These are phyloP conservation scores for Colletotrichum camelliae DNA, from an alignment of 2,329 filamentous ascomycete species.

Conservation along the genomic window DNA sequence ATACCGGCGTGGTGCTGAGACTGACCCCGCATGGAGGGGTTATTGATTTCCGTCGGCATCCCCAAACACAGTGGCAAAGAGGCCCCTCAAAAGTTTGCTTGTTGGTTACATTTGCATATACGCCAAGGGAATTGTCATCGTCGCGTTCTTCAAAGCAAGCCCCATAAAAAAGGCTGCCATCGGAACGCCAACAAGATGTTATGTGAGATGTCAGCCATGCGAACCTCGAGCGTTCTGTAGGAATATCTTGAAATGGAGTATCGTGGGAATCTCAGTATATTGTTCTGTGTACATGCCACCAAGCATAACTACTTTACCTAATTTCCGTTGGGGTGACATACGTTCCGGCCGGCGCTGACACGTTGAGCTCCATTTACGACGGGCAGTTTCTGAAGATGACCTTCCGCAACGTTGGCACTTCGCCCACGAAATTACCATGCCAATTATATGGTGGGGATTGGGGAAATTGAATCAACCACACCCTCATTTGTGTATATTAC, in stretches of 20 bases:
- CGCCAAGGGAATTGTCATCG: background rate
- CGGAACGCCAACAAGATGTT: background rate
- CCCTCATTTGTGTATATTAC: background rate
- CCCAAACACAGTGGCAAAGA: background rate
- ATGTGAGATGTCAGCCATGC: background rate
- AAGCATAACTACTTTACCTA: background rate
- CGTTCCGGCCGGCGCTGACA: background rate
- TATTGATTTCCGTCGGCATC: background rate
- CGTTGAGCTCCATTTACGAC: background rate
- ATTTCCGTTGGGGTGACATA: background rate
- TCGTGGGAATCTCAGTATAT: fast-evolving
- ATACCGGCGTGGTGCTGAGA: background rate
- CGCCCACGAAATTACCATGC: too few species aligned
- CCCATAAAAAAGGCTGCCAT: background rate
- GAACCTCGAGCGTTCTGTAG: background rate
- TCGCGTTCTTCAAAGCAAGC: background rate
- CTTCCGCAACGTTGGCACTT: background rate
- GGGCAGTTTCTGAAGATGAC: background rate
- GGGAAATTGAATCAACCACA: background rate
- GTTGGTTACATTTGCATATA: background rate
- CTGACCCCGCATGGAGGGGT: background rate
- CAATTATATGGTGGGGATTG: fast-evolving
- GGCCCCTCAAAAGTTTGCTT: background rate
- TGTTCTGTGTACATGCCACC: background rate
- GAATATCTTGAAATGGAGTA: background rate